Base-by-base conservation (phyloP, 2,329 filamentous ascomycete species). In the Diaporthe sp. region DNA sequence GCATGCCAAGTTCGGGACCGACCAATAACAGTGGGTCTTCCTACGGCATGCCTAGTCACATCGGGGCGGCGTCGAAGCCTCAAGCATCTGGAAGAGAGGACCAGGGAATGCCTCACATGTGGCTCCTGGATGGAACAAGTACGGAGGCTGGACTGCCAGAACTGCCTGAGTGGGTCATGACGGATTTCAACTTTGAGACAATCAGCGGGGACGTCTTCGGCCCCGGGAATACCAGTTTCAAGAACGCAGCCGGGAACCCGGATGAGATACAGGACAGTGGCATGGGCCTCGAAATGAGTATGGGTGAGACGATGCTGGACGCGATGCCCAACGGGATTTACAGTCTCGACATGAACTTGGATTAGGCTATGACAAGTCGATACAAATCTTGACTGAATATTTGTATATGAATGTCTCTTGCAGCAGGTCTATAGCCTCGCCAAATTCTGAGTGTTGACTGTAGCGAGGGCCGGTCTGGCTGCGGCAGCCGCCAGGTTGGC, bases 81-180 rank as follows among this genome's bases (percentile, higher is more conserved):
- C 34, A 39, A 28, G 42, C 31, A 31, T 31, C 17, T 8, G 60
- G 60, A 1, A 31, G n/a, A 39, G 60, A 3, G 5, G 39, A 44
- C 39, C 57, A 61, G 34, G 57, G 34, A 25, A n/a, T 46, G 25
- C 28, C 25, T 46, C 39, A 65, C 25, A 65, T 65, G 60, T 65
- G 60, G 60, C 22, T 31, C 8, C 3, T 46, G 15, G 60, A 46
- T 15, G 60, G 42, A 1, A 12, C 22, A 12, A 25, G 39, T 15
- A 9, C n/a, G 25, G 39, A 46, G 25, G 10, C 7, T 22, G 60
- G 15, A 12, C 4, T 65, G 19, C 15, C 61, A 25, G 55, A 65
- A 13, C 42, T 76, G 10, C 71, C 75, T 9, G 75, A 70, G 6
- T 76, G 75, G 75, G 62, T 51, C n/a, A 76, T 76, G 65, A 58